Evolutionary conservation across 2,329 filamentous ascomycete genomes (phyloP).

Genomic region (Xylariaceae sp.): DNA sequence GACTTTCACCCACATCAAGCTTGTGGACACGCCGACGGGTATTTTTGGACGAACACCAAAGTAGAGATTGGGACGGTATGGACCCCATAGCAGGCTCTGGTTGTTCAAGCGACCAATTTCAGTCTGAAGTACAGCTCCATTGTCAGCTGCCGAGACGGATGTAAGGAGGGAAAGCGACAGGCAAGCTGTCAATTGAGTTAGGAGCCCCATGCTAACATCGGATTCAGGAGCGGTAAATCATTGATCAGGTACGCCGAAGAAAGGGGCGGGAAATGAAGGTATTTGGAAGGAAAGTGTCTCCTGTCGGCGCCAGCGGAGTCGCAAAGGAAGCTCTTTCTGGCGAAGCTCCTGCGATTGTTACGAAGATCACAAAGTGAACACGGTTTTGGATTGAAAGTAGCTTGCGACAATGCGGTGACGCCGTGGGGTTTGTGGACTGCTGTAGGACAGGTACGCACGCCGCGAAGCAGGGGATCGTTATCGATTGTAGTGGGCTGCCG

Average conservation of each 20-base stretch:
- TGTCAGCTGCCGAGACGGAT: constrained; percentile 28
- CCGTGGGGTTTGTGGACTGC: background rate
- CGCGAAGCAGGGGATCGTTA: constrained; percentile 10
- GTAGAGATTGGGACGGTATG: constrained; percentile 90
- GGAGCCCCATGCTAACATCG: constrained; percentile 31
- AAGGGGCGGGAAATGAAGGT: background rate
- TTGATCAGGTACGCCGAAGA: background rate
- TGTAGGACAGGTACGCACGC: too few relatives aligned
- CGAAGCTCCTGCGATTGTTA: too few relatives aligned
- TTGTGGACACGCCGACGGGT: constrained; percentile 76
- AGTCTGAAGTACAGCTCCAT: constrained; percentile 39
- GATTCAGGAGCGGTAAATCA: constrained; percentile 1
- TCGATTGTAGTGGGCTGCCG: constrained; percentile 12
- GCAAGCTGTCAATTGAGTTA: constrained; percentile 31
- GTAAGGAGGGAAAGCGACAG: constrained; percentile 29
- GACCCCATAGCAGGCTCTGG: constrained; percentile 89
- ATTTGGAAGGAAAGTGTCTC: too few relatives aligned
- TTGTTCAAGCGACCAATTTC: constrained; percentile 62
- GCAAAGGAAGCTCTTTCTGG: background rate
- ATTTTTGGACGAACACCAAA: constrained; percentile 85
- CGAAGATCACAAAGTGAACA: constrained; percentile 24
- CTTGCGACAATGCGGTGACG: background rate
- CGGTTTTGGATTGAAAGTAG: constrained; percentile 21
- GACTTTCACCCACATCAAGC: constrained; percentile 84
- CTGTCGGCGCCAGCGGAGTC: too few relatives aligned